Evolutionary conservation across 306 rosid genomes (phyloP), one percentile per base, ranked within the genome.

Genomic region (Albizia julibrissin): DNA sequence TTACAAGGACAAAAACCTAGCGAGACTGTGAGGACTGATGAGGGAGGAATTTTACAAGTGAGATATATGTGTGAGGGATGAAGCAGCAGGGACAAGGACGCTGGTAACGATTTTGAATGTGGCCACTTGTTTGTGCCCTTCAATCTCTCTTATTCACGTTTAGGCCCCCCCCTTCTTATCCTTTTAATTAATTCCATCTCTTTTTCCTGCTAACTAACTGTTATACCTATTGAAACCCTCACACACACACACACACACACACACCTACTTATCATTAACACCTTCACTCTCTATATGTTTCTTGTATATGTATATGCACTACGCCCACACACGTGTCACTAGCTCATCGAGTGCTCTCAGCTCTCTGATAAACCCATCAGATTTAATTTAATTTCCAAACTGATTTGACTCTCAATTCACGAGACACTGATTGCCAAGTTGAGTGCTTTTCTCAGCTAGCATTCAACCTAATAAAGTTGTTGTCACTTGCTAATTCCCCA

Each of bases 1-100:
- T 69, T 40, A 40, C 14, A 14, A 71, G 6, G 42, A 71, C 39
- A 71, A 72, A 18, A 3, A 54, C 14, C 52, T 47, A 21, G 26
- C 2, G 3, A 0, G 22, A 8, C 10, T 33, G 34, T n/a, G 62
- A 54, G 56, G 39, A 34, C 39, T 4, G 39, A 34, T 34, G 7
- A 34, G 8, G 24, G 68, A 5, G 27, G 27, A 21, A 9, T 37
- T 33, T 1, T 50, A 15, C 10, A 50, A 15, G 59, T 50, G 8
- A 18, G 24, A 50, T 18, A 18, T 19, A 46, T 13, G 9, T 4
- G 56, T 13, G 59, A 52, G 59, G 52, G 67, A 54, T 44, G 34
- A 37, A 75, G n/a, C 58, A 22, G 26, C n/a, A n/a, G 69, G 47
- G 79, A 75, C 43, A 56, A 22, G 4, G 69, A 56, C 79, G 43